Evolutionary conservation across 495 filamentous ascomycete genomes (phyloP).

Genomic region (Trichocladium antarcticum): DNA sequence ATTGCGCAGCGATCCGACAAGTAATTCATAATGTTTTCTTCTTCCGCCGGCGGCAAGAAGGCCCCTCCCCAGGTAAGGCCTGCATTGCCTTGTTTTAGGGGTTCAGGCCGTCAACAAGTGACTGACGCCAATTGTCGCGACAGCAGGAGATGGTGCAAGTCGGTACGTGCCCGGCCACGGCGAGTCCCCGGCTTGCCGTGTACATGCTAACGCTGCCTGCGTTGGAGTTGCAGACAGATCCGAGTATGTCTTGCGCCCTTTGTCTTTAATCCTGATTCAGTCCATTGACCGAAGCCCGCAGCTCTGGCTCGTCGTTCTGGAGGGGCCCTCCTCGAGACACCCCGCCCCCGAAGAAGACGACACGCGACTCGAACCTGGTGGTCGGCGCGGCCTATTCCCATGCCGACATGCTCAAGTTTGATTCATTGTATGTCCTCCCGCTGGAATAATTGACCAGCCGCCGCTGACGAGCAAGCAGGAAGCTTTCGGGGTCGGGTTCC

Average conservation of each 20-base stretch:
- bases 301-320: constrained; percentile 86
- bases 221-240: constrained; percentile 43
- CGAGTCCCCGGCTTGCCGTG: constrained; percentile 20
- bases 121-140: constrained; percentile 25
- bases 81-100: background rate
- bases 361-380: constrained; percentile 62
- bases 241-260: constrained; percentile 39
- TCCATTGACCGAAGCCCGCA: constrained; percentile 23
- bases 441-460: background rate
- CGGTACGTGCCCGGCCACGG: constrained; percentile 45
- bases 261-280: background rate
- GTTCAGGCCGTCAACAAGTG: constrained; percentile 7
- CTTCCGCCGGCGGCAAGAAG: constrained; percentile 53
- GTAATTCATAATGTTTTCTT: constrained; percentile 42
- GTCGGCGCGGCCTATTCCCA: constrained; percentile 95
- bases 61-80: constrained; percentile 57
- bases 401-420: constrained; percentile 82
- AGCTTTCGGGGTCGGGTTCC: constrained; percentile 34
- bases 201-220: too few species aligned
- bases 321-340: constrained; percentile 46
- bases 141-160: constrained; percentile 97
- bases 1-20: constrained; percentile 11
- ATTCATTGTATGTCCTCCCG: constrained; percentile 46
- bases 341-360: constrained; percentile 45
- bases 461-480: constrained; percentile 25